Conservation (phyloP, 192 early-diverging fungal genomes). For the Chytriomyces hyalinus region DNA sequence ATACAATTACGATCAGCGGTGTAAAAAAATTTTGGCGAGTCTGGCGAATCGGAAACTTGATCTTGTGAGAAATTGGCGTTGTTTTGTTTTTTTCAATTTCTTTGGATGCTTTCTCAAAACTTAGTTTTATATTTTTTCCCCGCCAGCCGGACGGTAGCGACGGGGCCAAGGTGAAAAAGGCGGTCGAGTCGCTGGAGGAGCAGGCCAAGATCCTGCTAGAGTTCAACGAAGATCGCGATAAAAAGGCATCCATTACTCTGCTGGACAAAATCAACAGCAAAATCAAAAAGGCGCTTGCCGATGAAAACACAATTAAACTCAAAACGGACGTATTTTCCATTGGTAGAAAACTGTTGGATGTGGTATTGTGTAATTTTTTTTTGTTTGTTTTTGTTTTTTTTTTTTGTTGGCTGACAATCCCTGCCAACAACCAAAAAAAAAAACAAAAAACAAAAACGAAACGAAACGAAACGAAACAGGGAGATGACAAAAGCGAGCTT, state of each 20-base stretch:
- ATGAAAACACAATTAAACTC: conserved; percentile 21
- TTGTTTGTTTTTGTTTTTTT: background rate
- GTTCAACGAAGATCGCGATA: conserved; percentile 40
- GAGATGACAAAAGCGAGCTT: conserved; percentile 38
- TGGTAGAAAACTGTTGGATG: conserved; percentile 29
- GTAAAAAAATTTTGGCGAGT: conserved; percentile 63
- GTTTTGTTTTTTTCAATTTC: conserved; percentile 15
- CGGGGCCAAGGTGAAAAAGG: conserved; percentile 35
- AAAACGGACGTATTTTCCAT: conserved; percentile 37
- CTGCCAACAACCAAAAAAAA: no score
- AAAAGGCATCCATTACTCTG: conserved; percentile 34
- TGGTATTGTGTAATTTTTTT: conserved; percentile 20
- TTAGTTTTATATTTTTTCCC: background rate
- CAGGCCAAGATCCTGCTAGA: conserved; percentile 30
- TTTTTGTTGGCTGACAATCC: background rate
- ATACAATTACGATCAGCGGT: conserved; percentile 63
- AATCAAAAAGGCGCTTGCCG: conserved; percentile 28
- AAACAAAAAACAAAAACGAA: background rate
- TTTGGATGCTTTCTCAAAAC: conserved; percentile 12
- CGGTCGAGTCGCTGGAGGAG: conserved; percentile 40
- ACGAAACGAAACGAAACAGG: background rate
- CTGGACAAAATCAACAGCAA: conserved; percentile 36
- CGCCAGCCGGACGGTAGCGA: conserved; percentile 44
- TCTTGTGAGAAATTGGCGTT: conserved; percentile 34
- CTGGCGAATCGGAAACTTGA: conserved; percentile 51